phyloP scores from a whole-genome alignment of 345 rosid genomes.

The Mangifera indica region DNA sequence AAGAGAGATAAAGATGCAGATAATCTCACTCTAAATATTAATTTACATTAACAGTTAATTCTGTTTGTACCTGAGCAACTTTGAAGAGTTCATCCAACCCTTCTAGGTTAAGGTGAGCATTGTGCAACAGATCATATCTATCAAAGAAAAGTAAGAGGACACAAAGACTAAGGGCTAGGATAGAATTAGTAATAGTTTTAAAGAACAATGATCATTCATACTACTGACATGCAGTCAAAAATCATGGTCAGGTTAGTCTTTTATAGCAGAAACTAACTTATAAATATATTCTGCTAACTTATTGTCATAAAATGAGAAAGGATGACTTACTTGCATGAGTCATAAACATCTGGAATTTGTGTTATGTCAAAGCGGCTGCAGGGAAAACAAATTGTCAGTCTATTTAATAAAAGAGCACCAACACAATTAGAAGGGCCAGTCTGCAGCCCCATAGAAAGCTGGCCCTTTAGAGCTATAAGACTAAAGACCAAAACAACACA shows the following conservation, averaged over 20 bases:
- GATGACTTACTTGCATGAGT: slow-evolving; percentile 96
- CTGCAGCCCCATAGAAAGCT: background rate
- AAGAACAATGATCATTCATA: background rate
- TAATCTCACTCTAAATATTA: background rate
- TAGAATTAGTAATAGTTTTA: background rate
- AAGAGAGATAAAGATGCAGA: background rate
- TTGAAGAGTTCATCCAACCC: slow-evolving; percentile 85
- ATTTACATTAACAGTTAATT: background rate
- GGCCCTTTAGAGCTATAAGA: background rate
- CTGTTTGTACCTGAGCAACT: slow-evolving; percentile 77
- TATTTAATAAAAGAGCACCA: background rate
- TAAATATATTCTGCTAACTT: slow-evolving; percentile 1
- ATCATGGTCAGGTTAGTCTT: background rate
- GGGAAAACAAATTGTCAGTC: slow-evolving; percentile 29
- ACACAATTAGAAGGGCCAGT: too few relatives aligned
- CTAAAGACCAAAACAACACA: background rate
- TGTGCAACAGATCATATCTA: slow-evolving; percentile 96
- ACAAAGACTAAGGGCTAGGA: background rate
- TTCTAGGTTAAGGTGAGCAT: slow-evolving; percentile 88
- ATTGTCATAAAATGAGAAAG: slow-evolving; percentile 14
- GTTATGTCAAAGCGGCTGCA: slow-evolving; percentile 96
- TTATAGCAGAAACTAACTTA: background rate
- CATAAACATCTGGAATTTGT: slow-evolving; percentile 98
- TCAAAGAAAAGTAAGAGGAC: slow-evolving; percentile 13
- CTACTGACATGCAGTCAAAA: background rate